Evolutionary conservation across 2,329 filamentous ascomycete genomes (phyloP).

Genomic region (Rasamsonia emersonii): DNA sequence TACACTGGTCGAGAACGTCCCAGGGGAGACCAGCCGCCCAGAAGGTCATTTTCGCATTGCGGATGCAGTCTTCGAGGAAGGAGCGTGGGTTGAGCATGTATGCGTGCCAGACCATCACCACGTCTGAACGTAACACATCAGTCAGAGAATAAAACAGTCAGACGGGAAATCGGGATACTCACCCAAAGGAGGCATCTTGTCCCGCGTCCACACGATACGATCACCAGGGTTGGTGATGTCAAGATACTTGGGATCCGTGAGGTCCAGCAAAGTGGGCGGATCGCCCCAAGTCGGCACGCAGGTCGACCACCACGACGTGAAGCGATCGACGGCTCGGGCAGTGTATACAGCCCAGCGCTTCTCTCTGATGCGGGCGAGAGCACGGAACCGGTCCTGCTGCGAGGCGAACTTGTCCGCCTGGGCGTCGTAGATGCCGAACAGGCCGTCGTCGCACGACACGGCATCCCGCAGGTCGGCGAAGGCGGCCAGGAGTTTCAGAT

Average conservation of each 20-base stretch:
- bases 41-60: conserved; percentile 45
- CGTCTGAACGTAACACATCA: conserved; percentile 40
- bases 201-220: conserved; percentile 28
- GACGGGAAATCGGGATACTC: conserved; percentile 16
- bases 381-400: conserved; percentile 30
- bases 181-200: conserved; percentile 53
- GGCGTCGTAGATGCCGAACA: conserved; percentile 55
- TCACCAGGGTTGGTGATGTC: conserved; percentile 14
- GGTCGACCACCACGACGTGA: conserved; percentile 55
- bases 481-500: conserved; percentile 63
- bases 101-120: conserved; percentile 71
- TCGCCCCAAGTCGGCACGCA: conserved; percentile 13
- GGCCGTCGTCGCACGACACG: conserved; percentile 56
- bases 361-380: conserved; percentile 52
- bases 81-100: conserved; percentile 68
- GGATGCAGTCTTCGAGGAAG: conserved; percentile 67
- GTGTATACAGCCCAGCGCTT: conserved; percentile 68
- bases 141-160: neutral
- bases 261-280: conserved; percentile 11
- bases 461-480: conserved; percentile 60
- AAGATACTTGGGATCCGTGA: conserved; percentile 24
- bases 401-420: conserved; percentile 29
- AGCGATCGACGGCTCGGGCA: conserved; percentile 59
- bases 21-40: conserved; percentile 63
- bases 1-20: conserved; percentile 48